phyloP scores from a whole-genome alignment of 352 stramenopile genomes.

The Phytophthora agathidicida region DNA sequence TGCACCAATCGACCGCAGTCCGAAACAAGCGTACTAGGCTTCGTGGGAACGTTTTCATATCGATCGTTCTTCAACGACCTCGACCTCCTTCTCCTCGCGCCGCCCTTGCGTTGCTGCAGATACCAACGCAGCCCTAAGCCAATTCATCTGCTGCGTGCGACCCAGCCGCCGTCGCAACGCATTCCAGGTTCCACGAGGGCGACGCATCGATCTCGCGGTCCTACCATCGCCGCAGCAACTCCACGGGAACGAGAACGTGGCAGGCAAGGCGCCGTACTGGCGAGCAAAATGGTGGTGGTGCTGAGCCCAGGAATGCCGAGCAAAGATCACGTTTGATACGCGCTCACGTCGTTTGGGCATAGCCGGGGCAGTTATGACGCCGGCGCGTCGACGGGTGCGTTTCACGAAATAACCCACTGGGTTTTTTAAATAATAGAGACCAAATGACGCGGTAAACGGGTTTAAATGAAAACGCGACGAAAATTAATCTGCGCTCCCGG shows the following conservation, averaged over 20 bases:
- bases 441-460: too few relatives aligned
- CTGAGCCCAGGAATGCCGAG: not conserved
- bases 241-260: constrained; percentile 11
- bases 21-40: too few relatives aligned
- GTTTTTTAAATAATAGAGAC: not conserved
- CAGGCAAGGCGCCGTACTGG: not conserved
- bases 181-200: not conserved
- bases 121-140: not conserved
- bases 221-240: not conserved
- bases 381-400: not conserved
- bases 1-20: too few relatives aligned
- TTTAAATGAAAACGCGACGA: too few relatives aligned
- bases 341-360: constrained; percentile 7
- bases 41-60: too few relatives aligned
- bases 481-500: too few relatives aligned
- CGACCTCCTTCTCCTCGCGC: too few relatives aligned
- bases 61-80: too few relatives aligned
- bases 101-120: not conserved
- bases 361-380: not conserved
- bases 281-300: constrained; percentile 8
- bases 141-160: constrained; percentile 4
- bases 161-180: not conserved
- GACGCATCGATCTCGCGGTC: not conserved
- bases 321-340: too few relatives aligned
- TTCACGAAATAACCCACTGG: not conserved